Conservation (phyloP, 495 filamentous ascomycete species). For the Penicillium odoratum region DNA sequence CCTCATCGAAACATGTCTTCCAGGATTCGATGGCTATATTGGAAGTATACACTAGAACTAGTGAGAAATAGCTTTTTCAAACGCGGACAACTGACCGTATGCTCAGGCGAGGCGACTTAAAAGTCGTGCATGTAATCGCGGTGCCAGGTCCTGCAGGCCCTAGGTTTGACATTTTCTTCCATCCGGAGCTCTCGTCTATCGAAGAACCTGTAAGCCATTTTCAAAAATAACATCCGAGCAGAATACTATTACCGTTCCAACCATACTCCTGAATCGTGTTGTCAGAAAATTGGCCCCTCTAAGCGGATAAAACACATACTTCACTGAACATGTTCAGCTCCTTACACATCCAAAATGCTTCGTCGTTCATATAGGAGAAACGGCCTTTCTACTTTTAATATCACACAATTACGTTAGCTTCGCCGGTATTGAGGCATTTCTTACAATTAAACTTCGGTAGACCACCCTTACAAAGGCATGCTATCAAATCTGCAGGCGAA, state of each 20-base stretch:
- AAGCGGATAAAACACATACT: too few species aligned
- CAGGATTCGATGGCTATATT: conserved; percentile 3
- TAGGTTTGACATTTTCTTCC: conserved; percentile 18
- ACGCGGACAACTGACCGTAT: neutral
- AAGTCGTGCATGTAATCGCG: conserved; percentile 13
- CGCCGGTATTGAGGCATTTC: too few species aligned
- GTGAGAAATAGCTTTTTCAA: neutral
- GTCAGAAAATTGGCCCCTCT: neutral
- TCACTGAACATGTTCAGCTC: too few species aligned
- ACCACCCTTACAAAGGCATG: too few species aligned
- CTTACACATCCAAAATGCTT: too few species aligned
- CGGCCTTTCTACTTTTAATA: too few species aligned
- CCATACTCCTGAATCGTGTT: conserved; percentile 22
- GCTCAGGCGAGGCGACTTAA: conserved; percentile 3
- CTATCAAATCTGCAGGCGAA: too few species aligned
- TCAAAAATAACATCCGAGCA: neutral
- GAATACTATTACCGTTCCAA: conserved; percentile 6
- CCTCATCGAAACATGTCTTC: conserved; percentile 13
- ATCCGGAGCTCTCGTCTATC: conserved; percentile 10
- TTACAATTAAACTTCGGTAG: too few species aligned
- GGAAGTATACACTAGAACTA: conserved; percentile 14
- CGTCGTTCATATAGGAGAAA: too few species aligned
- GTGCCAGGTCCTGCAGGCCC: conserved; percentile 17
- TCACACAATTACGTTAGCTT: too few species aligned
- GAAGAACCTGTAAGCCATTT: neutral